A percentile compares a stretch with the other conserved stretches of the same genome.
Conservation (phyloP, 1,284 basidiomycete species). For the Wolfiporia cocos region DNA sequence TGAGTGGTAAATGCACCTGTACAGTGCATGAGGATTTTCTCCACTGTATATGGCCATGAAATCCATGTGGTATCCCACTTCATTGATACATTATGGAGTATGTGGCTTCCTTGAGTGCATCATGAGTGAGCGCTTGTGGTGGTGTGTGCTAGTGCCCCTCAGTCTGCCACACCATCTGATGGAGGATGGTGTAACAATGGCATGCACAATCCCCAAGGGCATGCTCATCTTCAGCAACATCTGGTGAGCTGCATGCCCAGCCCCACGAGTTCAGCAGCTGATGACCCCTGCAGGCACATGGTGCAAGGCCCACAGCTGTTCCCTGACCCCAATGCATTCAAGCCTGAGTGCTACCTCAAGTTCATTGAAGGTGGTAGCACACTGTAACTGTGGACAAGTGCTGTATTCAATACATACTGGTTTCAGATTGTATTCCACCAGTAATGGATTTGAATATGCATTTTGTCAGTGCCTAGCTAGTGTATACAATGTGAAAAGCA, state of each 20-base stretch:
- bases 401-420: too few relatives aligned
- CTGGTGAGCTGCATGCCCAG: slow-evolving; percentile 18
- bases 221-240: slow-evolving; percentile 31
- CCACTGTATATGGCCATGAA: too few relatives aligned
- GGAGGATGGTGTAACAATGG: slow-evolving; percentile 31
- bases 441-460: too few relatives aligned
- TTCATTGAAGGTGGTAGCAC: too few relatives aligned
- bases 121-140: slow-evolving; percentile 20
- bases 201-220: slow-evolving; percentile 28
- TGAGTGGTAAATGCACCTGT: too few relatives aligned
- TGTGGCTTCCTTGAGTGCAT: slow-evolving; percentile 23
- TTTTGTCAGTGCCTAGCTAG: too few relatives aligned
- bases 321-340: slow-evolving; percentile 31
- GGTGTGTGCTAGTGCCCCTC: slow-evolving; percentile 17
- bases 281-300: slow-evolving; percentile 24
- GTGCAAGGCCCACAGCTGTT: slow-evolving; percentile 32
- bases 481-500: too few relatives aligned
- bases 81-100: too few relatives aligned
- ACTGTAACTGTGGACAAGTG: too few relatives aligned
- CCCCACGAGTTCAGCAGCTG: background rate
- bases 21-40: too few relatives aligned
- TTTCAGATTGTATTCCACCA: too few relatives aligned
- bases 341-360: slow-evolving; percentile 30
- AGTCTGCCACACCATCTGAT: slow-evolving; percentile 10
- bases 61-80: too few relatives aligned